Evolutionary conservation across 176 grass and related monocot genomes (phyloP), one percentile per base, ranked within the genome.

Genomic region (Carex parvula): DNA sequence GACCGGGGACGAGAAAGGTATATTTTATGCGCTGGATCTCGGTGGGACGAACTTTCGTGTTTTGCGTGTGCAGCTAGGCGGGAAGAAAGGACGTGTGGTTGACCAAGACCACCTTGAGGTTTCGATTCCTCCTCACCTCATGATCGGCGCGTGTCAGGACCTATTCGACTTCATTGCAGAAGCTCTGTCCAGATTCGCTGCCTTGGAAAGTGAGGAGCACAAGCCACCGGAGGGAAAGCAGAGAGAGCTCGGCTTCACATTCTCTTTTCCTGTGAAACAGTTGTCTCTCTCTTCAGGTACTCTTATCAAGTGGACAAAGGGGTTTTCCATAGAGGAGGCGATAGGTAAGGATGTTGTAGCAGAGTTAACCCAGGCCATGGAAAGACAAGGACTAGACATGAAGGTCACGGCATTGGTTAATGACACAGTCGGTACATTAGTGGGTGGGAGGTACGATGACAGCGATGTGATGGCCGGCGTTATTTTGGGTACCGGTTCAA

Each of bases 291-390:
- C 90, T 4, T 94, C 95, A 0, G 92, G 95, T 17, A 93, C 87
- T 0, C 84, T 98, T 1, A 94, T 98, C 89, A 98, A 94, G 82
- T 98, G 95, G 95, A 98, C 95, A 60, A 94, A 98, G 86, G 92
- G 90, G 1, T 98, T 98, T 52, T 88, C 72, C 7, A 84, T 94
- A 12, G 90, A 92, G 2, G 92, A 94, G 4, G 85, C 85, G 0
- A 83, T 92, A 13, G 61, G 81, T 21, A 41, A 72, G 82, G 88
- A 90, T 72, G 88, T 90, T 17, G 88, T 86, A 16, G 71, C 16
- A 33, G 85, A 85, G 61, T 72, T 90, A 79, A 90, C 81, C 68
- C 78, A 90, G 78, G 84, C 84, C 42, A 79, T 90, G 60, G 56
- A 70, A 35, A 84, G 84, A 60, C 88, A 86, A 18, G 84, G 88